Percentiles rank a stretch among this genome's conserved stretches.
Evolutionary conservation across 371 early-diverging fungal genomes (phyloP).

Genomic region (Phascolomyces articulosus): DNA sequence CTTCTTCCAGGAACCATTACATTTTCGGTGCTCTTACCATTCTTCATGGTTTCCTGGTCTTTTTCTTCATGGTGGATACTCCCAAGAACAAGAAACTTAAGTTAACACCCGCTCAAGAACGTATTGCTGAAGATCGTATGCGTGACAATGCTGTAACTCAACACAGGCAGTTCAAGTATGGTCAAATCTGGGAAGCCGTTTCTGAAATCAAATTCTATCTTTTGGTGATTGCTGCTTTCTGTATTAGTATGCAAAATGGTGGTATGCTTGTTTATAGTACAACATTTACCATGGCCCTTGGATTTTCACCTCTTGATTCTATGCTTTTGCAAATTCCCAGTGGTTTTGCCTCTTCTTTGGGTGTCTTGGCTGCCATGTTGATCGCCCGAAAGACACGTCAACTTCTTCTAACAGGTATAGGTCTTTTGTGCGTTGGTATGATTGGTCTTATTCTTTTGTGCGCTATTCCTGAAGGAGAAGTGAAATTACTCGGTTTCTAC

Average conservation of each 20-base stretch:
- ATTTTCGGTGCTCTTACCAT: slow-evolving; percentile 34
- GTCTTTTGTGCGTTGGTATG: slow-evolving; percentile 15
- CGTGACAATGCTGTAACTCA: slow-evolving; percentile 36
- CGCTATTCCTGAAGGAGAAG: slow-evolving; percentile 19
- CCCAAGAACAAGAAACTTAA: slow-evolving; percentile 20
- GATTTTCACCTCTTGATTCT: slow-evolving; percentile 29
- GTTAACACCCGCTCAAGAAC: slow-evolving; percentile 31
- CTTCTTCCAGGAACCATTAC: slow-evolving; percentile 36
- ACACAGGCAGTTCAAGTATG: slow-evolving; percentile 19
- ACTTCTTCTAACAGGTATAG: slow-evolving; percentile 18
- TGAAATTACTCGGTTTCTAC: slow-evolving; percentile 36
- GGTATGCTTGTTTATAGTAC: slow-evolving; percentile 36
- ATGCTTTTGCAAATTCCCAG: slow-evolving; percentile 35
- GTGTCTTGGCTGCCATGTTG: slow-evolving; percentile 13
- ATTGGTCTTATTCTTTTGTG: slow-evolving; percentile 29
- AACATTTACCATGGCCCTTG: slow-evolving; percentile 29
- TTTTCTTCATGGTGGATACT: slow-evolving; percentile 33
- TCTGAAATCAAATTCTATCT: slow-evolving; percentile 35
- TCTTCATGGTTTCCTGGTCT: slow-evolving; percentile 25
- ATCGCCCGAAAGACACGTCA: slow-evolving; percentile 22
- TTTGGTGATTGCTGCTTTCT: slow-evolving; percentile 16
- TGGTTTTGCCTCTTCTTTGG: slow-evolving; percentile 22
- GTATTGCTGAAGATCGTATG: slow-evolving; percentile 31
- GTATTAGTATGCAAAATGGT: slow-evolving; percentile 32
- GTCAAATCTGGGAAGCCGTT: slow-evolving; percentile 32